Conservation (phyloP, 163 green algal species). For the Volvox carteri region DNA sequence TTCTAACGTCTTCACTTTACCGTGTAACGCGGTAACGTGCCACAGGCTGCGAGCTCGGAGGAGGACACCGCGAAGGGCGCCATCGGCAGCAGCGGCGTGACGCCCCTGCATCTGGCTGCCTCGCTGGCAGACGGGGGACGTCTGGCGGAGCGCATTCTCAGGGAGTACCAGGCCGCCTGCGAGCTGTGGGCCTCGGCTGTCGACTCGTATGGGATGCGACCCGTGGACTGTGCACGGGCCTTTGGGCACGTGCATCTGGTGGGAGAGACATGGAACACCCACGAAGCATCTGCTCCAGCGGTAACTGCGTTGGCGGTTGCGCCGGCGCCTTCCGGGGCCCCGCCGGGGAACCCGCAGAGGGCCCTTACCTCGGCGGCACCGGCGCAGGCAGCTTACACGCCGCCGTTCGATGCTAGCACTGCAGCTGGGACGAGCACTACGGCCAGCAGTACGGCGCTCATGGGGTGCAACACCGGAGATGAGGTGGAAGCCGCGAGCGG, state of each 20-base stretch:
- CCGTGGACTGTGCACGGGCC: constrained; percentile 31
- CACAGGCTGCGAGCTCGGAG: neutral
- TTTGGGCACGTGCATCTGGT: constrained; percentile 28
- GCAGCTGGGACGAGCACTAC: neutral
- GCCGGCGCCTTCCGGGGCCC: no score
- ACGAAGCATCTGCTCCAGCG: neutral
- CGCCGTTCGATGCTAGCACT: no score
- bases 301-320: neutral
- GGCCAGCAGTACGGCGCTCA: neutral
- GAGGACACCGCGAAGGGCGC: neutral
- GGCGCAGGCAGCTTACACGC: no score
- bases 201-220: constrained; percentile 9
- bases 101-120: constrained; percentile 43
- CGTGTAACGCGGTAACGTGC: neutral
- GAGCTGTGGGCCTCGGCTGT: neutral
- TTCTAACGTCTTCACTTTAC: no score
- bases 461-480: neutral
- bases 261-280: neutral
- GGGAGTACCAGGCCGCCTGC: constrained; percentile 48
- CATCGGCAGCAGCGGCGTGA: constrained; percentile 3
- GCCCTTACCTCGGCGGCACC: no score
- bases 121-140: constrained; percentile 27
- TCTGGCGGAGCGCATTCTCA: constrained; percentile 53
- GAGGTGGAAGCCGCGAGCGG: neutral
- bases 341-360: no score